Percentiles rank a stretch among this genome's conserved stretches.
Conservation (phyloP, 495 filamentous ascomycete genomes). For the Tuber brumale region DNA sequence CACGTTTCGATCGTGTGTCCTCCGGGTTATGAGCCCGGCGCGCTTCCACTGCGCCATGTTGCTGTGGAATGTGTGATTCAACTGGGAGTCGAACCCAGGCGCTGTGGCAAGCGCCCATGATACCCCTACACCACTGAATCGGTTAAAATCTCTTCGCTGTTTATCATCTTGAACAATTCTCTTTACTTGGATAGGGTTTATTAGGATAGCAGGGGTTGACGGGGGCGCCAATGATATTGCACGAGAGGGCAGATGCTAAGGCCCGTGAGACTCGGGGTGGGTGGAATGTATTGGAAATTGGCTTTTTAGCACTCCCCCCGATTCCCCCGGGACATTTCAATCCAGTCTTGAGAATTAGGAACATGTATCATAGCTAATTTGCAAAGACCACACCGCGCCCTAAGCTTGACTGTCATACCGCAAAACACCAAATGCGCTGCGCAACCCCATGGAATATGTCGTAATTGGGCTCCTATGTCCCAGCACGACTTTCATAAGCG, state of each 20-base stretch:
- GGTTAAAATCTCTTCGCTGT: not conserved
- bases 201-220: too few species aligned
- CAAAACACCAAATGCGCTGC: not conserved
- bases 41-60: slow-evolving; percentile 53
- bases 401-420: not conserved
- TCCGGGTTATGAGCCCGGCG: slow-evolving; percentile 55
- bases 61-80: slow-evolving; percentile 38
- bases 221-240: too few species aligned
- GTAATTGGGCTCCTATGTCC: not conserved
- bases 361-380: not conserved
- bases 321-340: not conserved
- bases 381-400: not conserved
- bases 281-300: too few species aligned
- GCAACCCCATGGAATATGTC: not conserved
- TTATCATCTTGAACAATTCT: not conserved
- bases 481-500: too few species aligned
- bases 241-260: too few species aligned
- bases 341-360: not conserved
- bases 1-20: slow-evolving; percentile 53
- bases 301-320: too few species aligned
- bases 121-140: slow-evolving; percentile 39
- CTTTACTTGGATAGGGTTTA: not conserved
- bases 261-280: too few species aligned
- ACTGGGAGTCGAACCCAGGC: slow-evolving; percentile 36
- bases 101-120: slow-evolving; percentile 36